These are phyloP conservation scores for Eucalyptus regnans DNA, from an alignment of 345 rosid genomes.

Conservation along the genomic window DNA sequence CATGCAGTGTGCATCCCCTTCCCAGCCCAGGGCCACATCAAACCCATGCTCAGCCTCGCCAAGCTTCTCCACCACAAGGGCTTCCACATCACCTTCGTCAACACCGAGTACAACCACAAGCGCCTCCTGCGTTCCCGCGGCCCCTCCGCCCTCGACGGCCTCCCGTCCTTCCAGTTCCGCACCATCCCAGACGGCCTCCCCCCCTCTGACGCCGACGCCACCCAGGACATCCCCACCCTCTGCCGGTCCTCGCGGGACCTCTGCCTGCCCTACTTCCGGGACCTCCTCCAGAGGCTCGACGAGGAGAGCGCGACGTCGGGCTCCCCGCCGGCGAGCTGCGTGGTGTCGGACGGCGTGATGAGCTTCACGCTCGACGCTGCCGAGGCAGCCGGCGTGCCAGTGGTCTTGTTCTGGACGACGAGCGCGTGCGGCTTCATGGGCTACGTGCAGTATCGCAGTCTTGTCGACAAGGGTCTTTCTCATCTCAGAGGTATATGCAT, in stretches of 20 bases:
- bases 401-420: constrained; percentile 20
- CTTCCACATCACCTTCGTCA: too few relatives aligned
- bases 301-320: neutral
- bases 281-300: constrained; percentile 11
- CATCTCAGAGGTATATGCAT: constrained; percentile 30
- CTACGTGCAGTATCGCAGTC: constrained; percentile 1
- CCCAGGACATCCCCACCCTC: constrained; percentile 4
- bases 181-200: constrained; percentile 29
- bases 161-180: constrained; percentile 17
- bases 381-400: constrained; percentile 15
- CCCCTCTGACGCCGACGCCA: neutral
- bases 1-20: too few relatives aligned
- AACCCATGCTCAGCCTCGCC: too few relatives aligned
- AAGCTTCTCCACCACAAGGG: too few relatives aligned
- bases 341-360: constrained; percentile 27
- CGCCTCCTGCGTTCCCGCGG: too few relatives aligned
- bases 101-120: too few relatives aligned
- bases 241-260: constrained; percentile 5
- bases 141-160: neutral
- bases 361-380: constrained; percentile 23
- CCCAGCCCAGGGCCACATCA: too few relatives aligned
- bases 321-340: constrained; percentile 23
- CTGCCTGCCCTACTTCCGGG: constrained; percentile 14
- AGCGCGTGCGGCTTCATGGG: constrained; percentile 21
- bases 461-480: constrained; percentile 10